Percentiles rank a stretch among this genome's conserved stretches.
Conservation (phyloP, 768 basidiomycete genomes). For the Amanita polypyramis region DNA sequence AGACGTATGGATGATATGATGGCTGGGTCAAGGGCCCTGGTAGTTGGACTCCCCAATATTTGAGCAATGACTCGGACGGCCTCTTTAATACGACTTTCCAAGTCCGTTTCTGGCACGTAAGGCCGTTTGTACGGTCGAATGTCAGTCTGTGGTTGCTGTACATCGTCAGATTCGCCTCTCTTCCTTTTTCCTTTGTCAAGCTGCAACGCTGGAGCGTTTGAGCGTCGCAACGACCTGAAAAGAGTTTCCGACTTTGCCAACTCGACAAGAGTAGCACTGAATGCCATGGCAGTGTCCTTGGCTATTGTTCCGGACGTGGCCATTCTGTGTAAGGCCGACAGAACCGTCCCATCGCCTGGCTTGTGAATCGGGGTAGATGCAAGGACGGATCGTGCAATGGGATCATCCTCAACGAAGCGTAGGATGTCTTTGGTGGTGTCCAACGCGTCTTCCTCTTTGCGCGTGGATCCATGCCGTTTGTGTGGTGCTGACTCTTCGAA, state of each 20-base stretch:
- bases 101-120: slow-evolving; percentile 30
- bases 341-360: slow-evolving; percentile 35
- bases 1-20: slow-evolving; percentile 63
- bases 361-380: slow-evolving; percentile 40
- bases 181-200: slow-evolving; percentile 71
- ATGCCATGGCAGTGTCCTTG: slow-evolving; percentile 40
- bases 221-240: slow-evolving; percentile 55
- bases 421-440: slow-evolving; percentile 57
- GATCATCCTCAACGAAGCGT: slow-evolving; percentile 42
- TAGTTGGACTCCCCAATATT: slow-evolving; percentile 31
- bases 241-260: slow-evolving; percentile 57
- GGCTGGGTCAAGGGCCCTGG: slow-evolving; percentile 39
- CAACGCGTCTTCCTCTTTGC: slow-evolving; percentile 24
- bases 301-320: slow-evolving; percentile 36
- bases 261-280: slow-evolving; percentile 53
- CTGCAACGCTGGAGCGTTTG: slow-evolving; percentile 50
- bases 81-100: slow-evolving; percentile 47
- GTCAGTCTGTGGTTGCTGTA: slow-evolving; percentile 19
- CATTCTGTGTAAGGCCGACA: slow-evolving; percentile 44
- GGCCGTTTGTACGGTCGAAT: slow-evolving; percentile 32
- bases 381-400: slow-evolving; percentile 44
- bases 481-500: background rate
- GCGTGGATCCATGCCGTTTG: slow-evolving; percentile 1
- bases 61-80: slow-evolving; percentile 49
- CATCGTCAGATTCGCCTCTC: slow-evolving; percentile 43